Conservation (phyloP, 148 eudicot genomes). For the Tetragonia tetragonoides region DNA sequence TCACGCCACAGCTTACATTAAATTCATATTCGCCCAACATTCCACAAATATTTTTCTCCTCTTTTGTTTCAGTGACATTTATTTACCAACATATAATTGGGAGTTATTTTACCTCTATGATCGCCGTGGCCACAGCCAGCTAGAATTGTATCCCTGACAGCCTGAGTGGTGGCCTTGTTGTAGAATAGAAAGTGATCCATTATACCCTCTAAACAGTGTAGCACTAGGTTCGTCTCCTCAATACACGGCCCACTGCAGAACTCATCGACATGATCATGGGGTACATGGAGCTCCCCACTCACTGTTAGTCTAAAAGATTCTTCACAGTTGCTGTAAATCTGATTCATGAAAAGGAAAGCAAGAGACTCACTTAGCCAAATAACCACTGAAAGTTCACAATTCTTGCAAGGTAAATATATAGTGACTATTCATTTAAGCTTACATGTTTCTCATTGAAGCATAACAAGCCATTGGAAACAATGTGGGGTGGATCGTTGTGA, state of each 20-base stretch:
- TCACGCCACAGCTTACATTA: too few species aligned
- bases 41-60: too few species aligned
- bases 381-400: too few species aligned
- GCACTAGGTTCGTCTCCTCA: conserved; percentile 55
- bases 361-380: background rate
- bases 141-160: conserved; percentile 47
- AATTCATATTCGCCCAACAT: too few species aligned
- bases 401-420: too few species aligned
- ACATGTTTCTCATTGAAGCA: conserved; percentile 61
- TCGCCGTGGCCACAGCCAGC: conserved; percentile 56
- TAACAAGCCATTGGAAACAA: conserved; percentile 48
- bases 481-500: conserved; percentile 33
- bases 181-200: conserved; percentile 42
- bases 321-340: conserved; percentile 62
- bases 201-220: conserved; percentile 49
- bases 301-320: conserved; percentile 47
- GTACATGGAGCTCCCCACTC: conserved; percentile 53
- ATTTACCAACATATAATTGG: too few species aligned
- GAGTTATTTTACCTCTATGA: conserved; percentile 45
- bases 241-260: conserved; percentile 66
- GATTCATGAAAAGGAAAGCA: conserved; percentile 1
- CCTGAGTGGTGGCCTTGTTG: conserved; percentile 50
- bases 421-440: conserved; percentile 17
- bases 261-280: conserved; percentile 42
- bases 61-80: too few species aligned